Percentiles rank a stretch among this genome's conserved stretches.
These are phyloP conservation scores for Yamadazyma tumulicola DNA, from an alignment of 805 yeast genomes.

Conservation along the genomic window DNA sequence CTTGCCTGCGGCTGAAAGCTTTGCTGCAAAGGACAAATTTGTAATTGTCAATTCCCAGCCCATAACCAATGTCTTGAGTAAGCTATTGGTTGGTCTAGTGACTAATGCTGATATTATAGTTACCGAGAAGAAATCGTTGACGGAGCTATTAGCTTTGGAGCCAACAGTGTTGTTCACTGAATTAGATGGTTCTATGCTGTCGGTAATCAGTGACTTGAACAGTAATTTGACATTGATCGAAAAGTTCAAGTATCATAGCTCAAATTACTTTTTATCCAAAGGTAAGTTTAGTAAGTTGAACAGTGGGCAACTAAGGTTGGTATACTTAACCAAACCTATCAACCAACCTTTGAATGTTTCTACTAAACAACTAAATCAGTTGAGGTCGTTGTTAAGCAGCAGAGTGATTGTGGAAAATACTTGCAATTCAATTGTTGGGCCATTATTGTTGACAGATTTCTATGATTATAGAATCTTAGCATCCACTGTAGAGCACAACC, in stretches of 20 bases:
- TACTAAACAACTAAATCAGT: conserved; percentile 24
- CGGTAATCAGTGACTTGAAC: not conserved
- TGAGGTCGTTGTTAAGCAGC: conserved; percentile 45
- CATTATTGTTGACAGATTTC: conserved; percentile 55
- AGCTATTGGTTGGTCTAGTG: conserved; percentile 38
- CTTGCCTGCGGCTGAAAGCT: conserved; percentile 25
- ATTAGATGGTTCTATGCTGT: not conserved
- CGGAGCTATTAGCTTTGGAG: conserved; percentile 10
- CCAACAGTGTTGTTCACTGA: conserved; percentile 30
- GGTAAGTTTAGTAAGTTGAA: conserved; percentile 41
- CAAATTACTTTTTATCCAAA: conserved; percentile 42
- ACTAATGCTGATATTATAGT: conserved; percentile 24
- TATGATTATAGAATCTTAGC: conserved; percentile 57
- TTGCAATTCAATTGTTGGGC: conserved; percentile 49
- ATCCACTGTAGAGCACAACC: conserved; percentile 13
- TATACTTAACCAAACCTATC: conserved; percentile 36
- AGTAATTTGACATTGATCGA: conserved; percentile 10
- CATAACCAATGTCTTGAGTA: conserved; percentile 29
- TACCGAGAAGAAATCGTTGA: conserved; percentile 10
- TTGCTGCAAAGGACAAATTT: conserved; percentile 17
- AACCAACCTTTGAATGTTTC: conserved; percentile 5
- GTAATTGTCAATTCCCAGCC: conserved; percentile 19
- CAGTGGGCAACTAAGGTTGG: conserved; percentile 26
- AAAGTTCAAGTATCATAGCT: conserved; percentile 26
- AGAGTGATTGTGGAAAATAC: conserved; percentile 52